These are phyloP conservation scores for Leucaena leucocephala DNA, from an alignment of 306 rosid species.

Conservation along the genomic window DNA sequence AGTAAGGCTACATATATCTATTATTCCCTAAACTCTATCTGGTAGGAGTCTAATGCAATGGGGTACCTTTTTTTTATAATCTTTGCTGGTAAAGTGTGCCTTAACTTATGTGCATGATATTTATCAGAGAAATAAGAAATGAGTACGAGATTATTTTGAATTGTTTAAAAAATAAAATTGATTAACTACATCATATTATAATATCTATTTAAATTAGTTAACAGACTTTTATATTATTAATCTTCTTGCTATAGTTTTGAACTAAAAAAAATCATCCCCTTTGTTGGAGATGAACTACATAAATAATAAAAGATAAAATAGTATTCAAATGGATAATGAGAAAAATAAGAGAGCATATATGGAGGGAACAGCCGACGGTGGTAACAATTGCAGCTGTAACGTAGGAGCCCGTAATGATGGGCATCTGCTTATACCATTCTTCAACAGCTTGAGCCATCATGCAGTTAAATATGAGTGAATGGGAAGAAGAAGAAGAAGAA, in stretches of 20 bases:
- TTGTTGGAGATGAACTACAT: not conserved
- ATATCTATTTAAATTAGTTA: no score
- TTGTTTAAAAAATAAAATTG: not conserved
- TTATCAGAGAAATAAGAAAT: not conserved
- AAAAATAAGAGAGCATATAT: conserved; percentile 42
- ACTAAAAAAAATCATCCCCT: not conserved
- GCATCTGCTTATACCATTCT: conserved; percentile 99
- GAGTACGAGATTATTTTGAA: not conserved
- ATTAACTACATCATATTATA: not conserved
- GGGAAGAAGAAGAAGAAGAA: not conserved
- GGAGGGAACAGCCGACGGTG: conserved; percentile 93
- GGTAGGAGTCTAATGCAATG: no score
- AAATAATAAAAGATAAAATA: not conserved
- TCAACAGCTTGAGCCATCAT: conserved; percentile 96
- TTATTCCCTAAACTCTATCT: no score
- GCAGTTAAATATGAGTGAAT: not conserved
- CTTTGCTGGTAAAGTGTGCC: not conserved
- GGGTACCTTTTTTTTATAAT: no score
- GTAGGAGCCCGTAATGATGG: conserved; percentile 83
- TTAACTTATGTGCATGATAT: not conserved
- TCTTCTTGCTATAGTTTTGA: not conserved
- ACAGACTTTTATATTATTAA: no score
- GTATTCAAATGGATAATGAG: not conserved
- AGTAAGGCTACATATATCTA: no score
- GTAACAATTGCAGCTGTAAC: conserved; percentile 94